Percentiles rank a stretch among this genome's conserved stretches.
Conservation (phyloP, 768 basidiomycete species). For the Boletus patriciae region DNA sequence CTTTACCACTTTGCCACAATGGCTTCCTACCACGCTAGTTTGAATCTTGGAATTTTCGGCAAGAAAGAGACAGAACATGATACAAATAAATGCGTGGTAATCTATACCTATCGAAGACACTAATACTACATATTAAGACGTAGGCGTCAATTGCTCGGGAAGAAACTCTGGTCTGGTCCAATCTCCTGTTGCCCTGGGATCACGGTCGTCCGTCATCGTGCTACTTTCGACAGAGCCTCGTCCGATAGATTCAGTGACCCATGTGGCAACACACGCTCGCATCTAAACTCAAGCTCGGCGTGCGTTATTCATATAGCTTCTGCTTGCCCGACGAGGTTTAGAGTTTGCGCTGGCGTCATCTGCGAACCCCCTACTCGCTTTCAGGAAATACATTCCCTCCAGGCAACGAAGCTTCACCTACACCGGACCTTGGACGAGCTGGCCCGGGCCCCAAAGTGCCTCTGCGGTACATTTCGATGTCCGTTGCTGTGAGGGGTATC, state of each 20-base stretch:
- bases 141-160: background rate
- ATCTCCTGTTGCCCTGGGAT: slow-evolving; percentile 15
- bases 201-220: slow-evolving; percentile 11
- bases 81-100: slow-evolving; percentile 1
- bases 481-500: slow-evolving; percentile 16
- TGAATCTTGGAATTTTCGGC: slow-evolving; percentile 3
- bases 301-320: slow-evolving; percentile 35
- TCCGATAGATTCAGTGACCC: slow-evolving; percentile 30
- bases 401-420: background rate
- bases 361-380: slow-evolving; percentile 1
- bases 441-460: slow-evolving; percentile 12
- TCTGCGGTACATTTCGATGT: slow-evolving; percentile 30
- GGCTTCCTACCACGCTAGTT: background rate
- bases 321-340: background rate
- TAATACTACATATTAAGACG: slow-evolving; percentile 15
- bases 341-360: background rate
- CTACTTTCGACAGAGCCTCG: slow-evolving; percentile 11
- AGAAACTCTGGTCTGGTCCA: background rate
- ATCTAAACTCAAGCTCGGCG: slow-evolving; percentile 19
- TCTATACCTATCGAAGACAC: slow-evolving; percentile 5
- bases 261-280: slow-evolving; percentile 32
- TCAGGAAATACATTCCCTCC: background rate
- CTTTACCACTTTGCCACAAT: slow-evolving; percentile 2
- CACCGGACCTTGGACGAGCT: background rate
- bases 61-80: background rate